Conservation (phyloP, 1,284 basidiomycete genomes). For the Sanghuangporus sanghuang region DNA sequence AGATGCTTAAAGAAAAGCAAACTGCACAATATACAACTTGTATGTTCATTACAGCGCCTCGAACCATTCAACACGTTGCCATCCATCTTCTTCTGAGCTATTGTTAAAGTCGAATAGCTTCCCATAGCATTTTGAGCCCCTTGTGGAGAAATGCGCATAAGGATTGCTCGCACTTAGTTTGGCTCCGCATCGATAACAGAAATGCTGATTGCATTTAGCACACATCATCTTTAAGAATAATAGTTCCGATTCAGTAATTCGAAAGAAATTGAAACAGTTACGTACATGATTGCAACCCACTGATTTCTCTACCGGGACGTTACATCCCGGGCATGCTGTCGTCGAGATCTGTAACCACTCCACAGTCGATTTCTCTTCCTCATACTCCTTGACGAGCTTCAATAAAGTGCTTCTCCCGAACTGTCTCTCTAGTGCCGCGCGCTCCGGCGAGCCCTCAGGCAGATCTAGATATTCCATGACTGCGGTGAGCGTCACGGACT, state of each 20-base stretch:
- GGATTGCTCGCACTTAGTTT: constrained; percentile 48
- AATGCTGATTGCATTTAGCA: constrained; percentile 60
- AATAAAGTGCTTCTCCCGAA: constrained; percentile 56
- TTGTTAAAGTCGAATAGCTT: constrained; percentile 58
- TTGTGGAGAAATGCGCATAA: constrained; percentile 64
- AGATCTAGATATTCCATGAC: constrained; percentile 58
- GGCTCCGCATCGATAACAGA: constrained; percentile 72
- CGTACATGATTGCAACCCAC: constrained; percentile 73
- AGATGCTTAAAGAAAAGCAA: background rate
- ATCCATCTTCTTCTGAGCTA: constrained; percentile 37
- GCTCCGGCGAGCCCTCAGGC: constrained; percentile 42
- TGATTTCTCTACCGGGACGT: constrained; percentile 66
- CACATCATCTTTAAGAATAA: constrained; percentile 61
- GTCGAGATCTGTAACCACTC: constrained; percentile 60
- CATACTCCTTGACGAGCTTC: constrained; percentile 50
- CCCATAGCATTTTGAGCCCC: constrained; percentile 50
- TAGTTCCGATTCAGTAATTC: background rate
- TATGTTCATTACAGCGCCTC: constrained; percentile 23
- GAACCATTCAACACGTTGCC: constrained; percentile 47
- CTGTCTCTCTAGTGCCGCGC: constrained; percentile 47
- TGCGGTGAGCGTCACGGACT: constrained; percentile 54
- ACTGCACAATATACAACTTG: background rate
- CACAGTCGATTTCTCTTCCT: constrained; percentile 64
- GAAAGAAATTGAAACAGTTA: constrained; percentile 14
- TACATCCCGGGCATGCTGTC: constrained; percentile 66